Base-by-base conservation (phyloP, 495 filamentous ascomycete species). In the Penicillium angulare region DNA sequence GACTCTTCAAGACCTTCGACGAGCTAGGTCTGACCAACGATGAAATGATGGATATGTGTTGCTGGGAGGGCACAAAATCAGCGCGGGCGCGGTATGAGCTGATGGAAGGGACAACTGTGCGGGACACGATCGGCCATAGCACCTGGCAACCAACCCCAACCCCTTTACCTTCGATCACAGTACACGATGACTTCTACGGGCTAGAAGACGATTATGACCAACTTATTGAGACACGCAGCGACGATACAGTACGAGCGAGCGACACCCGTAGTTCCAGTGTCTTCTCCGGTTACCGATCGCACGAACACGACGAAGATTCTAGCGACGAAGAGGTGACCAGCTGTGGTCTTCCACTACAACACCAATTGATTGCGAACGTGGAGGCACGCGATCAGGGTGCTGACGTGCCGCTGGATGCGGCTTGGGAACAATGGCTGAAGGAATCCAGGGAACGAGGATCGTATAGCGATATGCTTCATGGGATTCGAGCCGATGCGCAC, bases 61-160 rank as follows among this genome's bases (percentile, higher is more conserved):
- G 87, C 59, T 96, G 91, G 91, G 89, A 95, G 64, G 91, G 91
- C n/a, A 95, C 91, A 43, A 86, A 87, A 56, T 95, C 86, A 76
- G 91, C 91, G 23, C 86, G 90, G 50, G 84, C 92, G 63, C 81
- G 86, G 12, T 95, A 87, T 64, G 91, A 96, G 71, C 73, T 74
- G 34, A 89, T 95, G 61, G 83, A 89, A 57, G 82, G 84, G 3
- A 75, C 86, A 39, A 75, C 60, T 17, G 89, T 96, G 55, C 68
- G 69, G 49, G 91, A 96, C 65, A 95, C 91, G 3, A 90, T 90
- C 1, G 83, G 83, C 47, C 80, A 88, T 59, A 79, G 76, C 13
- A 84, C 95, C 52, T 64, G 52, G 27, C 62, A 57, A 27, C 71
- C 69, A 12, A 61, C 71, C n/a, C 67, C 72, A 5, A 26, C 53